Evolutionary conservation across 352 stramenopile species (phyloP).

Genomic region (Phytopythium aichiense): DNA sequence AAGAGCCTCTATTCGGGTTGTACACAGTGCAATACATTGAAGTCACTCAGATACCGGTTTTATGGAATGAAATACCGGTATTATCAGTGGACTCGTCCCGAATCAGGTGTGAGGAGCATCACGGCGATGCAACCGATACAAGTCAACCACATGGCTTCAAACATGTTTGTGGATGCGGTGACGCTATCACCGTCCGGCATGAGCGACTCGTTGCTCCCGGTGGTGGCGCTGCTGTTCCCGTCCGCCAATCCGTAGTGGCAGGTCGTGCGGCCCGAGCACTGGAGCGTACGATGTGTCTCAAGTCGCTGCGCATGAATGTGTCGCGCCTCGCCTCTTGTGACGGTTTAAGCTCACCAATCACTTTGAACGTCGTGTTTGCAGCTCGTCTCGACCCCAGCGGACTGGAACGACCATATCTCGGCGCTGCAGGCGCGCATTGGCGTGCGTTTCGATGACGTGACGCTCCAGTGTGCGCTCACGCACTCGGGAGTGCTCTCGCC

Average conservation of each 20-base stretch:
- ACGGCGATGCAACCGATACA: background rate
- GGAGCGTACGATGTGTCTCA: constrained; percentile 16
- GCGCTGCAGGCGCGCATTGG: constrained; percentile 53
- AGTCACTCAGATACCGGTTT: background rate
- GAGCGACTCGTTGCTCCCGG: background rate
- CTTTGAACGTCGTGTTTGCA: constrained; percentile 7
- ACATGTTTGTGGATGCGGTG: background rate
- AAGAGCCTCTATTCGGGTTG: background rate
- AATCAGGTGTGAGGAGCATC: background rate
- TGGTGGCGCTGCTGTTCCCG: constrained; percentile 21
- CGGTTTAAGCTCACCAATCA: background rate
- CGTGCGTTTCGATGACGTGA: constrained; percentile 52
- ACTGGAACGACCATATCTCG: constrained; percentile 43
- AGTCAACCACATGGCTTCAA: background rate
- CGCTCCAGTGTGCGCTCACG: constrained; percentile 64
- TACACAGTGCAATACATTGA: background rate
- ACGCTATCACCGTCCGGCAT: background rate
- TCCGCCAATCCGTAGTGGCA: constrained; percentile 40
- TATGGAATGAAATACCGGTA: background rate
- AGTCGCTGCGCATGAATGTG: too few species aligned
- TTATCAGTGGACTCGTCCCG: background rate
- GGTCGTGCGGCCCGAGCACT: constrained; percentile 47
- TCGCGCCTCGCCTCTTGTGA: background rate
- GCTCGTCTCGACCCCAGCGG: constrained; percentile 30
- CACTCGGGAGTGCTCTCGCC: constrained; percentile 63